Percentiles rank a stretch among this genome's conserved stretches.
Evolutionary conservation across 2,329 filamentous ascomycete species (phyloP).

Genomic region (Penicillium sp.): DNA sequence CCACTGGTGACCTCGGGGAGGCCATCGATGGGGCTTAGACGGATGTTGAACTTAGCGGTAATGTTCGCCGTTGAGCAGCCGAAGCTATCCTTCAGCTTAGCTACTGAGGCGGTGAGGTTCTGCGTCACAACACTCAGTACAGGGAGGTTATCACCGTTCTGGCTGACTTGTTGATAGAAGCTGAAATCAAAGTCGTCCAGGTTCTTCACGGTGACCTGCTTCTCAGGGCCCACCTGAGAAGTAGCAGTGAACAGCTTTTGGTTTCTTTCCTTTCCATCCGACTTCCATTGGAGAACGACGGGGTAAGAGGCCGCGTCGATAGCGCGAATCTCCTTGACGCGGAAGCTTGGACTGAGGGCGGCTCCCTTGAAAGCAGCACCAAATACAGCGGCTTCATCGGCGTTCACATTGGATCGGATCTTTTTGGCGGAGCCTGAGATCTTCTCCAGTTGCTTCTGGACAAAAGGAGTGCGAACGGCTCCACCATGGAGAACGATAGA

Average conservation of each 20-base stretch:
- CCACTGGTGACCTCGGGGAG: conserved; percentile 78
- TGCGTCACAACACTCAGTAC: conserved; percentile 72
- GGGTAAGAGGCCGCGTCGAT: conserved; percentile 77
- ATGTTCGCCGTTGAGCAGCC: conserved; percentile 78
- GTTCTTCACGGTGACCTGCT: conserved; percentile 83
- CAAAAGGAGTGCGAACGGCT: conserved; percentile 86
- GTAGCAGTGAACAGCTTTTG: conserved; percentile 82
- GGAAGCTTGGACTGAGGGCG: conserved; percentile 89
- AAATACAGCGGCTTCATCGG: conserved; percentile 94
- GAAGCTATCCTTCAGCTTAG: conserved; percentile 75
- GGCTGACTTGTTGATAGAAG: conserved; percentile 71
- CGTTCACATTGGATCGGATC: conserved; percentile 91
- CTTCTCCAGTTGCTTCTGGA: conserved; percentile 85
- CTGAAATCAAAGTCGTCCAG: conserved; percentile 78
- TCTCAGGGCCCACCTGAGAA: conserved; percentile 75
- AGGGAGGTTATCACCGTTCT: conserved; percentile 58
- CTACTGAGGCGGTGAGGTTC: conserved; percentile 85
- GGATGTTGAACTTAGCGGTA: conserved; percentile 76
- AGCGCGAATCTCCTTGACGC: conserved; percentile 92
- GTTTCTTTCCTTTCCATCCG: conserved; percentile 71
- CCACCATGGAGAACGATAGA: conserved; percentile 94
- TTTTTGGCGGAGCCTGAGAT: conserved; percentile 74
- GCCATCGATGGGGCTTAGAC: conserved; percentile 72
- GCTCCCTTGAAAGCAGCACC: conserved; percentile 94
- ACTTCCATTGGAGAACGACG: conserved; percentile 74